These are phyloP conservation scores for Ogataea methanolica DNA, from an alignment of 805 yeast genomes.

Conservation along the genomic window DNA sequence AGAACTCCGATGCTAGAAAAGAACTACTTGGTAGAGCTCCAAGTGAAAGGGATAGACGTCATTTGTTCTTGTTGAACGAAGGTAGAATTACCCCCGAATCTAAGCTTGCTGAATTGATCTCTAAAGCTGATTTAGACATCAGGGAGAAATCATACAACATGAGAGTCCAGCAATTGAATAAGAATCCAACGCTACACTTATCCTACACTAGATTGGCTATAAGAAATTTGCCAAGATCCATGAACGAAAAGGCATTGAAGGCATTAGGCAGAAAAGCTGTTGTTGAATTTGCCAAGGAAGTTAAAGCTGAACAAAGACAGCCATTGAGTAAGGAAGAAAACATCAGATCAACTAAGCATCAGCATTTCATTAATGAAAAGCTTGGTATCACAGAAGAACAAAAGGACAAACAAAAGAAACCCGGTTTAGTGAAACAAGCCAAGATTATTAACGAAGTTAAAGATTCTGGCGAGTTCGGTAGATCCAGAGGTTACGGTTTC, in stretches of 20 bases:
- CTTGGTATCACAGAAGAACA: conserved; percentile 36
- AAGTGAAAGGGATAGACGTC: conserved; percentile 77
- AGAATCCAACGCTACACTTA: conserved; percentile 86
- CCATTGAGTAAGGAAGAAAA: conserved; percentile 87
- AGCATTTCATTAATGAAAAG: conserved; percentile 33
- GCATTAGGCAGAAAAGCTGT: conserved; percentile 93
- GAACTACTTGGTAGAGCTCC: conserved; percentile 78
- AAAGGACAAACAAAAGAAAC: conserved; percentile 61
- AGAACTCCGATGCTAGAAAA: conserved; percentile 66
- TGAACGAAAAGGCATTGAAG: conserved; percentile 84
- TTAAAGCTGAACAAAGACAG: conserved; percentile 67
- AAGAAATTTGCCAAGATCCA: conserved; percentile 87
- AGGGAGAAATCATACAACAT: conserved; percentile 83
- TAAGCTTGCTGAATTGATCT: conserved; percentile 63
- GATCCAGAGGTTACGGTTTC: conserved; percentile 97
- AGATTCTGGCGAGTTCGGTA: conserved; percentile 79
- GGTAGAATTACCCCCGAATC: conserved; percentile 85
- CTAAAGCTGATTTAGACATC: conserved; percentile 73
- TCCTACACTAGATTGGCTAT: conserved; percentile 94
- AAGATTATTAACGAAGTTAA: conserved; percentile 91
- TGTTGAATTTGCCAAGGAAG: conserved; percentile 91
- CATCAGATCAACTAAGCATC: conserved; percentile 69
- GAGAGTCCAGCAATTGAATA: conserved; percentile 84
- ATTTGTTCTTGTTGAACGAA: conserved; percentile 82
- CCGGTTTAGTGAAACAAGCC: conserved; percentile 90